Evolutionary conservation across 352 stramenopile genomes (phyloP).

Genomic region (Globisporangium mamillatum): DNA sequence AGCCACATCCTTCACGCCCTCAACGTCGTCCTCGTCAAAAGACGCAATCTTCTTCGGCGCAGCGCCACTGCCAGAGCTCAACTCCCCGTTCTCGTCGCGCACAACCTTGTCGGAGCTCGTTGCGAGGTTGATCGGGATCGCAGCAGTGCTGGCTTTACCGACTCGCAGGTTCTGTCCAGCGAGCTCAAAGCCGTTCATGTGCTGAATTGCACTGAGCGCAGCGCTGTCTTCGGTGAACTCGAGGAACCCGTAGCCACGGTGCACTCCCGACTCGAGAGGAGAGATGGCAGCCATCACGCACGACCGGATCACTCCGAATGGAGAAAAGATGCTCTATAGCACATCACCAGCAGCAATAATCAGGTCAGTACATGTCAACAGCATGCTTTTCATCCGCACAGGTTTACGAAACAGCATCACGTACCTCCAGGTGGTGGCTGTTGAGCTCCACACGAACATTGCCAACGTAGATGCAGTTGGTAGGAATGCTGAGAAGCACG

Average conservation of each 20-base stretch:
- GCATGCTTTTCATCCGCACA: not conserved
- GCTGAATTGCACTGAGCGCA: constrained; percentile 67
- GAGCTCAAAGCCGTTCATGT: constrained; percentile 82
- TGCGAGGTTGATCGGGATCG: constrained; percentile 64
- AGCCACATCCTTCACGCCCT: constrained; percentile 46
- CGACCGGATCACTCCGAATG: constrained; percentile 59
- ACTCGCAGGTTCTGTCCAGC: constrained; percentile 74
- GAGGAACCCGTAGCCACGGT: constrained; percentile 76
- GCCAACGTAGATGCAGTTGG: constrained; percentile 74
- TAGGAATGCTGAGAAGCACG: constrained; percentile 38
- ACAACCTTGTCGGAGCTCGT: constrained; percentile 69
- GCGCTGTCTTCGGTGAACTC: constrained; percentile 63
- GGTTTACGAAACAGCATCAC: not conserved
- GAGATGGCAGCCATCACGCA: constrained; percentile 70
- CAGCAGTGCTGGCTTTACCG: constrained; percentile 66
- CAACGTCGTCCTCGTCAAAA: constrained; percentile 59
- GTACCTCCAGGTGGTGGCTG: constrained; percentile 71
- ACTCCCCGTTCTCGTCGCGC: constrained; percentile 22
- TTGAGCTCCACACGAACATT: constrained; percentile 73
- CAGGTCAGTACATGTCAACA: not conserved
- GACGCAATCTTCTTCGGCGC: constrained; percentile 23
- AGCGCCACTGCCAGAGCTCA: constrained; percentile 1
- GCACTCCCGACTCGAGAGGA: constrained; percentile 47
- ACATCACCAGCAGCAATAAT: not conserved
- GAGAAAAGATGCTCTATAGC: constrained; percentile 71